Evolutionary conservation across 1,284 basidiomycete genomes (phyloP).

Genomic region (Irpex sp.): DNA sequence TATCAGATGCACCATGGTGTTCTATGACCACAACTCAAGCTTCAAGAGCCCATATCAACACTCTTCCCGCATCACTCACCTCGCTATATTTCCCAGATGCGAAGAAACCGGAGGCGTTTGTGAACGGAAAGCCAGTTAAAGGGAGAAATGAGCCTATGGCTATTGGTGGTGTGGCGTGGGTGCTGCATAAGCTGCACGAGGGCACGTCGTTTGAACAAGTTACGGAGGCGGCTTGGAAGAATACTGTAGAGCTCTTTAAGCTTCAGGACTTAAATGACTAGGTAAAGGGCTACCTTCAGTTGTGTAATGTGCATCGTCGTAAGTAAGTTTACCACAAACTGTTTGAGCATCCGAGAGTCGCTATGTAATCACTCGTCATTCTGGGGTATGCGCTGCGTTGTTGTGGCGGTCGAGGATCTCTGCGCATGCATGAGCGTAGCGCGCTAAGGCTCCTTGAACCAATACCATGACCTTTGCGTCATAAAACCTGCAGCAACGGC

Average conservation of each 20-base stretch:
- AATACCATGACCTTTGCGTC: no score
- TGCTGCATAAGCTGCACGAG: conserved; percentile 59
- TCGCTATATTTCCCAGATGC: conserved; percentile 51
- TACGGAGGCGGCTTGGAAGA: conserved; percentile 59
- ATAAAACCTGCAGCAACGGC: no score
- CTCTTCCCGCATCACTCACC: conserved; percentile 47
- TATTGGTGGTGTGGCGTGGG: conserved; percentile 76
- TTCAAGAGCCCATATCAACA: conserved; percentile 55
- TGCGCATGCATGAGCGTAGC: no score
- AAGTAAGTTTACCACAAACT: no score
- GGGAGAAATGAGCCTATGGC: conserved; percentile 80
- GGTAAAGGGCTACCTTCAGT: no score
- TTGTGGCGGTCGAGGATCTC: no score
- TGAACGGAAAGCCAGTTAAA: conserved; percentile 66
- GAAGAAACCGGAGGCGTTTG: conserved; percentile 69
- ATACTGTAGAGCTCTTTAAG: conserved; percentile 63
- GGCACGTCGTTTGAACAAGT: conserved; percentile 57
- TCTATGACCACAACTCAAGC: conserved; percentile 76
- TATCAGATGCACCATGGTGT: conserved; percentile 83
- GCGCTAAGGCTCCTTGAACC: no score
- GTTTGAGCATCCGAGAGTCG: no score
- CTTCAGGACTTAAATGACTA: conserved; percentile 35
- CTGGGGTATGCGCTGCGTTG: no score
- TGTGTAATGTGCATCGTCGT: no score
- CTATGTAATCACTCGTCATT: no score